A percentile compares a stretch with the other conserved stretches of the same genome.
phyloP scores from a whole-genome alignment of 768 basidiomycete species.

The Serendipita sp. region DNA sequence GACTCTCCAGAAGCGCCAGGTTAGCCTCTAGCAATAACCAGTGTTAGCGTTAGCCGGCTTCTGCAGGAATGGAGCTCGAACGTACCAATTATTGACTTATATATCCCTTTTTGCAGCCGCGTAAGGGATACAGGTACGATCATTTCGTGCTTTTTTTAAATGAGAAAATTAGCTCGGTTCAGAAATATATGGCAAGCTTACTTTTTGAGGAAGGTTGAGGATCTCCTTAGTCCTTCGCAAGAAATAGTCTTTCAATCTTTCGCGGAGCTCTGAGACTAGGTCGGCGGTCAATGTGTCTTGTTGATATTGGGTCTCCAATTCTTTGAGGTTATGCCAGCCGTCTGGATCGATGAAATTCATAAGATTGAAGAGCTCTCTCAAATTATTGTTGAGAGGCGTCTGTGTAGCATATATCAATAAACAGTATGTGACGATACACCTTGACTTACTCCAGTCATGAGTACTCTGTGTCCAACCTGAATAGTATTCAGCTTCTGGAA shows the following conservation, averaged over 20 bases:
- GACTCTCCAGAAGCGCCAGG: not conserved
- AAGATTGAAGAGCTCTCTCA: constrained; percentile 88
- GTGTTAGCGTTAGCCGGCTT: not conserved
- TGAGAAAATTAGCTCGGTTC: not conserved
- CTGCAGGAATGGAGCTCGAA: not conserved
- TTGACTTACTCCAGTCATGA: constrained; percentile 65
- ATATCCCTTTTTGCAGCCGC: constrained; percentile 72
- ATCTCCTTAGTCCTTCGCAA: constrained; percentile 89
- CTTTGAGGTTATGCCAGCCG: constrained; percentile 61
- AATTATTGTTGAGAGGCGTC: constrained; percentile 95
- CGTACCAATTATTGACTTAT: constrained; percentile 67
- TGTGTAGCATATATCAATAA: constrained; percentile 16
- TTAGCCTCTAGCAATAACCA: not conserved
- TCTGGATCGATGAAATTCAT: constrained; percentile 85
- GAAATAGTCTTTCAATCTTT: constrained; percentile 67
- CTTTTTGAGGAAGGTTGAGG: constrained; percentile 81
- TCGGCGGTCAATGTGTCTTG: constrained; percentile 52
- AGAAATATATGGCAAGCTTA: constrained; percentile 17
- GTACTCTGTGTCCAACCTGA: constrained; percentile 58
- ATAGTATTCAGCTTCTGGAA: constrained; percentile 74
- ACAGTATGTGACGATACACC: constrained; percentile 5
- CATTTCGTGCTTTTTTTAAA: constrained; percentile 54
- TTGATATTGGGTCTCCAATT: constrained; percentile 55
- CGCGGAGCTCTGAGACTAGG: constrained; percentile 63
- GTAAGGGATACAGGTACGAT: constrained; percentile 84